A percentile compares a stretch with the other conserved stretches of the same genome.
Conservation (phyloP, 495 filamentous ascomycete species). For the Lophiostoma macrostomum region DNA sequence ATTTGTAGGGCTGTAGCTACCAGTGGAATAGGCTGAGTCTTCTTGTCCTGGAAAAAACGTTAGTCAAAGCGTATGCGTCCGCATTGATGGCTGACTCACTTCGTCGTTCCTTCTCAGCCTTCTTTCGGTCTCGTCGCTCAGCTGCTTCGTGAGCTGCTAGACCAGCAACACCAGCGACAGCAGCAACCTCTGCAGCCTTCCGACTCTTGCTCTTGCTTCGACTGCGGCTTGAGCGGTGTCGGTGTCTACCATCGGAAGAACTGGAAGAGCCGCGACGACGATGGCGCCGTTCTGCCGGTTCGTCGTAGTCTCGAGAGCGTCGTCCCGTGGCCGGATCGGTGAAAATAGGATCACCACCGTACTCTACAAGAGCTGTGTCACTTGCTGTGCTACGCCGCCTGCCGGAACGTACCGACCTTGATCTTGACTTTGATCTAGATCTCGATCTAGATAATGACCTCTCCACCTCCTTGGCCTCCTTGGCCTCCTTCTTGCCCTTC, state of each 20-base stretch:
- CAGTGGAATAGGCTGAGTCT: conserved; percentile 35
- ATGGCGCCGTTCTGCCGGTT: conserved; percentile 31
- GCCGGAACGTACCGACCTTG: conserved; percentile 52
- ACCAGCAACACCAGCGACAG: conserved; percentile 70
- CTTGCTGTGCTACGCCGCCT: conserved; percentile 53
- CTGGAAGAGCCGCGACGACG: conserved; percentile 34
- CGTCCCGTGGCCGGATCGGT: conserved; percentile 25
- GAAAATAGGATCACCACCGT: conserved; percentile 60
- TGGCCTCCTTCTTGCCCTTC: conserved; percentile 64
- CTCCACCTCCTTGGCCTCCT: conserved; percentile 49
- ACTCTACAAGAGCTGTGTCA: conserved; percentile 76
- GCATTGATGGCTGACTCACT: conserved; percentile 16
- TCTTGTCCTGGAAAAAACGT: conserved; percentile 24
- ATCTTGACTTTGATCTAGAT: conserved; percentile 54
- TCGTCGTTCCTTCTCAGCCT: conserved; percentile 40
- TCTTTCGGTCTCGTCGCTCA: conserved; percentile 64
- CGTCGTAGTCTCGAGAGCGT: conserved; percentile 31
- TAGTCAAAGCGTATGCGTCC: neutral
- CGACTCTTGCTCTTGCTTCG: conserved; percentile 39
- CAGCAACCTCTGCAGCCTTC: conserved; percentile 64
- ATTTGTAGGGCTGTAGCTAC: conserved; percentile 44
- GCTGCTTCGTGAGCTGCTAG: conserved; percentile 69
- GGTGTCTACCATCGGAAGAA: conserved; percentile 51
- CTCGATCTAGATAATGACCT: conserved; percentile 50
- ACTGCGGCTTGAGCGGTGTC: conserved; percentile 45